These are phyloP conservation scores for Bruguiera sexangula DNA, from an alignment of 345 rosid species.

Conservation along the genomic window DNA sequence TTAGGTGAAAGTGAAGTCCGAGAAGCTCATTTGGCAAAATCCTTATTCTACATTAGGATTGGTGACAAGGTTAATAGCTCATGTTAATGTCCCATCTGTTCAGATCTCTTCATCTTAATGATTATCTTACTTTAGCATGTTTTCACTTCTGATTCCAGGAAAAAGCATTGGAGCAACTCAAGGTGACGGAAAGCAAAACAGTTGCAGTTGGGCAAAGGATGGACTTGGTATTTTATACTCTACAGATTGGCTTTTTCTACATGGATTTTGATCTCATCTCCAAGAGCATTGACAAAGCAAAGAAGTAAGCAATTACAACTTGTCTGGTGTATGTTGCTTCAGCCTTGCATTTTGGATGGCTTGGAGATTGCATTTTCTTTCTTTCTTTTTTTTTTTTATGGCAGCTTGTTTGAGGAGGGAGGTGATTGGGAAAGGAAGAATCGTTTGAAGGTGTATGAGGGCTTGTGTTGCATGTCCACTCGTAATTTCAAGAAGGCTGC, in stretches of 20 bases:
- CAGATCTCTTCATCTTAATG: slow-evolving; percentile 8
- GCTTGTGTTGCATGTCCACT: slow-evolving; percentile 87
- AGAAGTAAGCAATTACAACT: slow-evolving; percentile 50
- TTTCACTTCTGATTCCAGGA: slow-evolving; percentile 44
- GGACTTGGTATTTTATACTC: slow-evolving; percentile 86
- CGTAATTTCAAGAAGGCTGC: slow-evolving; percentile 92
- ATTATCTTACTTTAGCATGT: slow-evolving; percentile 9
- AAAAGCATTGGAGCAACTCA: slow-evolving; percentile 91
- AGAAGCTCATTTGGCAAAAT: slow-evolving; percentile 96
- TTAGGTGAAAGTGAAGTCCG: slow-evolving; percentile 98
- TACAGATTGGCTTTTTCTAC: slow-evolving; percentile 87
- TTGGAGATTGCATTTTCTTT: not conserved
- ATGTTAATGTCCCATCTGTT: slow-evolving; percentile 2
- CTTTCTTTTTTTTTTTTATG: slow-evolving; percentile 12
- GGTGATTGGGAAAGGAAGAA: slow-evolving; percentile 99
- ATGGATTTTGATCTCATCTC: slow-evolving; percentile 95
- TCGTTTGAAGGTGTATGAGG: slow-evolving; percentile 94
- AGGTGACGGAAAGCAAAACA: slow-evolving; percentile 90
- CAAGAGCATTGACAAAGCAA: slow-evolving; percentile 95
- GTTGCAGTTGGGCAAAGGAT: slow-evolving; percentile 98
- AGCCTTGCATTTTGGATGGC: slow-evolving; percentile 6
- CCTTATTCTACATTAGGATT: slow-evolving; percentile 75
- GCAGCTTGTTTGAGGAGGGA: slow-evolving; percentile 98
- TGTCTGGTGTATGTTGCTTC: slow-evolving; percentile 3
- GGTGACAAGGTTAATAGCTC: slow-evolving; percentile 68